These are phyloP conservation scores for Eucalyptus regnans DNA, from an alignment of 345 rosid species.

Conservation along the genomic window DNA sequence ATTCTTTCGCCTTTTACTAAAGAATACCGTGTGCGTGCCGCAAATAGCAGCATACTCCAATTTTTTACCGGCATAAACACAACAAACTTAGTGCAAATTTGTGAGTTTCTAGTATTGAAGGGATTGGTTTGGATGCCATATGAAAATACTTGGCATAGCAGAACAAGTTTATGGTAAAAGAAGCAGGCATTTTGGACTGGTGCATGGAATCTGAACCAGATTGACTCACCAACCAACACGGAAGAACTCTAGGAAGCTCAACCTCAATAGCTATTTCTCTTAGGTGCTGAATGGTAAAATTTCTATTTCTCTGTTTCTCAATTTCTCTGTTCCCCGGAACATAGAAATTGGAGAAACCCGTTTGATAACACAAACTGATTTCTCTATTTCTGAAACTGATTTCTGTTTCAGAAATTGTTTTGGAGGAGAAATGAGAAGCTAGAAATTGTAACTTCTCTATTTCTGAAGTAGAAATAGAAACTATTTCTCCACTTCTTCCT, in stretches of 20 bases:
- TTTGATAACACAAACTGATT: too few species aligned
- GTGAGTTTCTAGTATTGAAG: rapidly evolving
- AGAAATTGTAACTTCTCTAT: too few species aligned
- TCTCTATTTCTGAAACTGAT: too few species aligned
- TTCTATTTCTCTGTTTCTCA: too few species aligned
- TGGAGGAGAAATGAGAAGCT: too few species aligned
- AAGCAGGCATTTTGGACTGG: background rate
- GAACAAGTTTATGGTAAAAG: too few species aligned
- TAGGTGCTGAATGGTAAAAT: too few species aligned
- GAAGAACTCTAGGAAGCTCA: background rate
- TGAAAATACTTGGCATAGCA: rapidly evolving
- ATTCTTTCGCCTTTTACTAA: constrained; percentile 43
- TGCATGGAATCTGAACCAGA: background rate
- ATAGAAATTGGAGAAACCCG: too few species aligned
- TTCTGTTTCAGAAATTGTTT: too few species aligned
- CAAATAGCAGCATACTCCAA: background rate
- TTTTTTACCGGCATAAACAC: background rate
- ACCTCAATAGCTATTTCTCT: background rate
- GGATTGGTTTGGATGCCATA: background rate
- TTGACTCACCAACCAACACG: background rate
- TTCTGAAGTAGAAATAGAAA: too few species aligned
- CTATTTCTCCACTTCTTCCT: too few species aligned
- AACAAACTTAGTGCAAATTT: background rate
- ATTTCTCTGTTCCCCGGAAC: too few species aligned
- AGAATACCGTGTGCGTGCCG: constrained; percentile 24